These are phyloP conservation scores for Yamadazyma aaseri DNA, from an alignment of 1,139 yeast species.

Conservation along the genomic window DNA sequence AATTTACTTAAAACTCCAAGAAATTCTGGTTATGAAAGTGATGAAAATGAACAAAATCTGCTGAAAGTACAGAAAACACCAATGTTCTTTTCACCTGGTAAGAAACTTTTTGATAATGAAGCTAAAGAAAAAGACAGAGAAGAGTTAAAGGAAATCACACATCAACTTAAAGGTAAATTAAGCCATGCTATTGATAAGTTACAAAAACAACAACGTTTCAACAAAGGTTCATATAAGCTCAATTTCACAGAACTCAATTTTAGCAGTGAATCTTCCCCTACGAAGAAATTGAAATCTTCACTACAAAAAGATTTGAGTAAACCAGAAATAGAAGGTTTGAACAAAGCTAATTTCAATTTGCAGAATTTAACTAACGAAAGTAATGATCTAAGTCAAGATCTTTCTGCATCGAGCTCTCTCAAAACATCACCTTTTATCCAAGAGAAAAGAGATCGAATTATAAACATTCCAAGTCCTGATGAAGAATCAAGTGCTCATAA, in stretches of 20 bases:
- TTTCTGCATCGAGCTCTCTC: conserved; percentile 11
- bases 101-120: conserved; percentile 24
- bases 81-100: conserved; percentile 43
- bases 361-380: conserved; percentile 27
- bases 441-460: conserved; percentile 13
- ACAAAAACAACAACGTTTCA: conserved; percentile 23
- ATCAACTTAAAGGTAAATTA: conserved; percentile 36
- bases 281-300: conserved; percentile 21
- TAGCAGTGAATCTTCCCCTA: conserved; percentile 31
- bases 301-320: conserved; percentile 12
- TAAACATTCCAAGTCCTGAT: conserved; percentile 30
- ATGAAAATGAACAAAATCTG: conserved; percentile 17
- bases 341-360: conserved; percentile 34
- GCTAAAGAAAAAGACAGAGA: conserved; percentile 19
- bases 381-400: conserved; percentile 1
- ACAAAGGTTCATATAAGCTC: conserved; percentile 19
- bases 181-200: conserved; percentile 43
- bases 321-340: conserved; percentile 8
- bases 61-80: conserved; percentile 40
- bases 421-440: conserved; percentile 25
- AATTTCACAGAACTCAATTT: conserved; percentile 36
- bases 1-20: conserved; percentile 38
- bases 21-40: conserved; percentile 25
- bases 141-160: conserved; percentile 39
- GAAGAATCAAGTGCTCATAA: conserved; percentile 46